Evolutionary conservation across 352 stramenopile genomes (phyloP), one percentile per base, ranked within the genome.

Genomic region (Globisporangium lucens): DNA sequence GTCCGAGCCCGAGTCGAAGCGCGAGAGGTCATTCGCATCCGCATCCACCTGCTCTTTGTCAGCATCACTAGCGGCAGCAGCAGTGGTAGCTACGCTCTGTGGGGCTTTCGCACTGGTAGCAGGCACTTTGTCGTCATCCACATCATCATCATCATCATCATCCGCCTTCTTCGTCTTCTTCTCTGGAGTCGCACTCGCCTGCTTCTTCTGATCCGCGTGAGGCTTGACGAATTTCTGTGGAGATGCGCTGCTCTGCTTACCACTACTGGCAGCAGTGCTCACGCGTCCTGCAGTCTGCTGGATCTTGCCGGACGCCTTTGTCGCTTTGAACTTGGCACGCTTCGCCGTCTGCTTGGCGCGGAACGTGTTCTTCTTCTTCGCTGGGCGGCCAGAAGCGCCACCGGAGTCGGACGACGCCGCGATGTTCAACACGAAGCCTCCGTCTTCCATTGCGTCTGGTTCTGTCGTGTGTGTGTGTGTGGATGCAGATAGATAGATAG

Each of bases 351-450:
- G 79, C 75, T 95, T 95, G 61, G 79, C 77, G 22, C 85, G 85
- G 68, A 95, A 95, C 12, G 76, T 87, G 57, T 78, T 86, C 69
- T 91, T 89, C 70, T 89, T 92, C 76, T 90, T 91, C 41, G 55
- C 60, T 22, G 72, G 75, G 60, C 75, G 75, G 22, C 69, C 66
- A 61, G 41, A 61, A 36, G 9, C 56, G 22, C 52, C 70, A 15
- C 73, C 72, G 38, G 73, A 73, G 13, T 51, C 24, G 30, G 65
- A 66, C 38, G 82, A 88, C 30, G 84, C 74, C 63, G 83, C 77
- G 66, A 95, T 93, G 67, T 95, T 93, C 61, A 95, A 80, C 75
- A 84, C 85, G 73, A 94, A 94, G 68, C 75, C 77, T 49, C 66
- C 71, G 71, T 69, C 76, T 57, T 86, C 82, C 81, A 88, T 88